Base-by-base conservation (phyloP, 768 basidiomycete species). In the Ramaria rubella region DNA sequence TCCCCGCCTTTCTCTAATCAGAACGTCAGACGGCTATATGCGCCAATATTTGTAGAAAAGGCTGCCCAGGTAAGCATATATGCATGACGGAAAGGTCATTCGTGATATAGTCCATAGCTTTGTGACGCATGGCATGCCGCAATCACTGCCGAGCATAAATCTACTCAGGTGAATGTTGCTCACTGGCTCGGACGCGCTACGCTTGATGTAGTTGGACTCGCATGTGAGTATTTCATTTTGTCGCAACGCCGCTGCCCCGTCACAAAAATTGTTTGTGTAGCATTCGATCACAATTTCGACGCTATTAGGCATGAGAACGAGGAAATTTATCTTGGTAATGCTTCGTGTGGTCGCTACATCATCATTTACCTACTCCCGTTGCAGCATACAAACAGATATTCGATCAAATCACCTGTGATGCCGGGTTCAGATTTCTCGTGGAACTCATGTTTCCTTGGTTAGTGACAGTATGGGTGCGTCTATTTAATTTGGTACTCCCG, bases 1-100 rank as follows among this genome's bases (percentile, higher is more conserved):
- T 83, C 81, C 0, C 86, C 89, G 6, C 87, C 88, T 0, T 90
- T 91, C 67, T 89, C 87, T 6, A 72, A 81, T 17, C 85, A 88
- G 64, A 87, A 88, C 60, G 66, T 90, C 70, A 79, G 83, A 31
- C 81, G 77, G 2, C 74, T 91, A 21, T 15, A 26, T n/a, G 44
- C 44, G 9, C 44, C 44, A 24, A 24, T 46, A 11, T 46, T 46
- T 24, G 12, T 46, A 9, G 23, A 46, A 8, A 51, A 30, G 49
- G 49, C 49, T 31, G 49, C 49, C 15, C 14, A 46, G 44, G 44
- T 46, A 46, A 46, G 44, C 23, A 12, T 46, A 46, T 23, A 14
- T 24, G 23, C 23, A 46, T 46, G 23, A 14, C 23, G 44, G n/a
- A n/a, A n/a, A n/a, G n/a, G n/a, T n/a, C n/a, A n/a, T n/a, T n/a